A percentile compares a stretch with the other conserved stretches of the same genome.
Evolutionary conservation across 345 rosid species (phyloP).

Genomic region (Lepidium africanum): DNA sequence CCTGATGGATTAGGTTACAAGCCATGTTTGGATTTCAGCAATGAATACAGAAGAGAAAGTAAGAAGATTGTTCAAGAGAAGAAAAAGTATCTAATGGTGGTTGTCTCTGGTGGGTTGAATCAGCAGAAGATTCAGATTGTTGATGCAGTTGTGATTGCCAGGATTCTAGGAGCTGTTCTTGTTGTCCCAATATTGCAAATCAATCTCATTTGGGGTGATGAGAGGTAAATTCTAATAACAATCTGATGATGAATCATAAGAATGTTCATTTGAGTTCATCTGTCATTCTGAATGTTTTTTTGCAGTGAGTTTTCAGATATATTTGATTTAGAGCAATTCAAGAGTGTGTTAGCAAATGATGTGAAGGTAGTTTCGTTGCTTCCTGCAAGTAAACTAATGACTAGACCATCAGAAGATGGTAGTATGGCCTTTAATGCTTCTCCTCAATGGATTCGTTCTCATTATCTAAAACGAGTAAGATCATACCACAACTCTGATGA

Average conservation of each 20-base stretch:
- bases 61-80: conserved; percentile 34
- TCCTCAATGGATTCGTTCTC: conserved; percentile 89
- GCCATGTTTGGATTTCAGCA: conserved; percentile 62
- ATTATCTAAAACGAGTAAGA: conserved; percentile 68
- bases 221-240: conserved; percentile 43
- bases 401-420: conserved; percentile 78
- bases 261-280: not conserved
- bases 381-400: conserved; percentile 76
- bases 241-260: not conserved
- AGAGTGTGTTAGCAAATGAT: conserved; percentile 64
- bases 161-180: conserved; percentile 90
- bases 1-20: conserved; percentile 88
- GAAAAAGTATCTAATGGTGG: conserved; percentile 72
- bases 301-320: conserved; percentile 95
- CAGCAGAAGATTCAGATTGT: conserved; percentile 99
- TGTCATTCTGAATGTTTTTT: not conserved
- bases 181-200: conserved; percentile 95
- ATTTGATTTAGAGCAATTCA: conserved; percentile 87
- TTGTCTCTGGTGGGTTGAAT: conserved; percentile 91
- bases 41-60: conserved; percentile 46
- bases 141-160: conserved; percentile 93
- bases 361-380: conserved; percentile 77
- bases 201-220: conserved; percentile 98
- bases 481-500: not conserved
- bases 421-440: conserved; percentile 71